Base-by-base conservation (phyloP, 331 rosid species). In the Saraca asoca region DNA sequence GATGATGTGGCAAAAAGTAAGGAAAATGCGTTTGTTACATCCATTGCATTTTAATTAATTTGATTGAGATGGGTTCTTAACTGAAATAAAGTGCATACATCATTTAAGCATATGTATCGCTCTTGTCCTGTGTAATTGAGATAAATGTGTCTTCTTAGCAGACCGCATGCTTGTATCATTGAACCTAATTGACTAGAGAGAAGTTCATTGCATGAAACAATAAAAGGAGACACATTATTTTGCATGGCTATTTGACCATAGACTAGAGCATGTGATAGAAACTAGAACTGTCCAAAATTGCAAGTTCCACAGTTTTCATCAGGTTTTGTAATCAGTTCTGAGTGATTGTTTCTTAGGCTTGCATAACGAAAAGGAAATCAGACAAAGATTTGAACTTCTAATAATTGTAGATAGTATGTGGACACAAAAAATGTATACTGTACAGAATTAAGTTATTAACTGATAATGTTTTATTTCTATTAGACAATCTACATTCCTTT, bases 1-100 rank as follows among this genome's bases (percentile, higher is more conserved):
- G 86, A 82, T 1, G 12, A 65, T 24, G 62, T 84, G 62, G 79
- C 85, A 24, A 92, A 83, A 79, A 72, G 97, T 91, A 84, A 77
- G 89, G 60, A 43, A 53, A 4, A 14, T 64, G 10, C 7, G 24
- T 50, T 49, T 16, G 31, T 50, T 18, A 60, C 18, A 37, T 19
- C 62, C 53, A 29, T 62, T 38, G 6, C 33, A 41, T 58, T 55
- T 34, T 35, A 46, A 58, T 58, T 17, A 8, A 20, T 64, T 55
- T 58, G 46, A 55, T 63, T 54, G 57, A 6, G 44, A 39, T 41
- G 9, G 58, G 12, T 13, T 39, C 50, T 4, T 42, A 37, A 10
- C 7, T 1, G 19, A 38, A 12, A 24, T 33, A 48, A 19, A 45
- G 71, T 44, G 6, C 13, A 24, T 62, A 2, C 37, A 46, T 64